phyloP scores from a whole-genome alignment of 164 flowering plant genomes.

The Umbellularia californica region DNA sequence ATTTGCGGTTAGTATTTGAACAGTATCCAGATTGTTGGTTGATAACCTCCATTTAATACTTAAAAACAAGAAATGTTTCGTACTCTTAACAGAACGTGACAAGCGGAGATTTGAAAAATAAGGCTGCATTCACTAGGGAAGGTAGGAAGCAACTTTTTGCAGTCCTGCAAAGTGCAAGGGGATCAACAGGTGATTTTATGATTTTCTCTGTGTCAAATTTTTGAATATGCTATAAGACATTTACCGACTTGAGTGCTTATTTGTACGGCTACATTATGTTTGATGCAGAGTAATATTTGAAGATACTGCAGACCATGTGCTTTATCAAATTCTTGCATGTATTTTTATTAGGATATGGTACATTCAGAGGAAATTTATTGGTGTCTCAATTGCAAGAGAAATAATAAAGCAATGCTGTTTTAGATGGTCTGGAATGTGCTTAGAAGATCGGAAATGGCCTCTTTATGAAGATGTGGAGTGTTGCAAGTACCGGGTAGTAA shows the following conservation, averaged over 20 bases:
- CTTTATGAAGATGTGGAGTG: too few relatives aligned
- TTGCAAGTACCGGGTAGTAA: too few relatives aligned
- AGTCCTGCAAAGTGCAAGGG: constrained; percentile 96
- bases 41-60: constrained; percentile 7
- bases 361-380: too few relatives aligned
- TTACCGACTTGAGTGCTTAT: neutral
- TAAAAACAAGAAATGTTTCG: neutral
- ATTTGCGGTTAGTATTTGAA: constrained; percentile 72
- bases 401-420: too few relatives aligned
- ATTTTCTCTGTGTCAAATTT: too few relatives aligned
- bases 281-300: neutral
- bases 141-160: constrained; percentile 97
- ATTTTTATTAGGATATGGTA: too few relatives aligned
- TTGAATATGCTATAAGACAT: neutral
- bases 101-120: constrained; percentile 59
- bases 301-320: neutral
- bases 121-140: constrained; percentile 88
- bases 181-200: constrained; percentile 76
- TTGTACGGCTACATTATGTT: neutral
- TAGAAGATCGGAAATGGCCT: too few relatives aligned
- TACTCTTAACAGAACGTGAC: constrained; percentile 50
- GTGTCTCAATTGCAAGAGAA: too few relatives aligned
- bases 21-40: neutral
- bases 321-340: neutral
- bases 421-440: too few relatives aligned